These are phyloP conservation scores for Rhazya stricta DNA, from an alignment of 257 asterid genomes.

Conservation along the genomic window DNA sequence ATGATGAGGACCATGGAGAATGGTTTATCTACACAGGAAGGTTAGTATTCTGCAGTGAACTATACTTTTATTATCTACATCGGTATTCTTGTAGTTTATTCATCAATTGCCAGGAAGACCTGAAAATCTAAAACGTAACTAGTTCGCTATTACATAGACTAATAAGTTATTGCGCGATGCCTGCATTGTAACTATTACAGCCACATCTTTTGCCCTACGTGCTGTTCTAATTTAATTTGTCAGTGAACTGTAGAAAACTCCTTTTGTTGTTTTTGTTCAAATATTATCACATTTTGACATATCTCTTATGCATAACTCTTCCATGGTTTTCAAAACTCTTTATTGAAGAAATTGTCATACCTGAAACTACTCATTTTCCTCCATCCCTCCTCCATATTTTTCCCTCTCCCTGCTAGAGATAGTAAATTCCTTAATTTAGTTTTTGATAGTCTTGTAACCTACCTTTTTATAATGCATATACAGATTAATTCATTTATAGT, in stretches of 20 bases:
- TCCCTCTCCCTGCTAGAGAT: not conserved
- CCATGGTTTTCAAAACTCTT: not conserved
- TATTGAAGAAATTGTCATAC: no score
- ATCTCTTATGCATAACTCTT: not conserved
- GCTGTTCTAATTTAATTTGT: not conserved
- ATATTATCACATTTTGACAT: not conserved
- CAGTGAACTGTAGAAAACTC: not conserved
- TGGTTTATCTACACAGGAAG: slow-evolving; percentile 92
- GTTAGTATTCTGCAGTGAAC: slow-evolving; percentile 26
- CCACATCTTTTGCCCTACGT: not conserved
- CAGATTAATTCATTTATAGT: not conserved
- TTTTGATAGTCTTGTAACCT: not conserved
- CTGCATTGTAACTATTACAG: not conserved
- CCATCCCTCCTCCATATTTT: not conserved
- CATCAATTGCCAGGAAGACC: not conserved
- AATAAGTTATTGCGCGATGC: not conserved
- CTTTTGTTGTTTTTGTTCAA: not conserved
- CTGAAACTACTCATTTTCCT: no score
- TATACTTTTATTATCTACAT: not conserved
- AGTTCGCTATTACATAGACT: not conserved
- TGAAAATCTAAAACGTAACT: not conserved
- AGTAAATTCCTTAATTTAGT: not conserved
- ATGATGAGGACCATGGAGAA: slow-evolving; percentile 89
- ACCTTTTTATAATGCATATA: not conserved
- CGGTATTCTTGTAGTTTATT: not conserved